Evolutionary conservation across 305 asterid genomes (phyloP).

Genomic region (Fraxinus greggii): DNA sequence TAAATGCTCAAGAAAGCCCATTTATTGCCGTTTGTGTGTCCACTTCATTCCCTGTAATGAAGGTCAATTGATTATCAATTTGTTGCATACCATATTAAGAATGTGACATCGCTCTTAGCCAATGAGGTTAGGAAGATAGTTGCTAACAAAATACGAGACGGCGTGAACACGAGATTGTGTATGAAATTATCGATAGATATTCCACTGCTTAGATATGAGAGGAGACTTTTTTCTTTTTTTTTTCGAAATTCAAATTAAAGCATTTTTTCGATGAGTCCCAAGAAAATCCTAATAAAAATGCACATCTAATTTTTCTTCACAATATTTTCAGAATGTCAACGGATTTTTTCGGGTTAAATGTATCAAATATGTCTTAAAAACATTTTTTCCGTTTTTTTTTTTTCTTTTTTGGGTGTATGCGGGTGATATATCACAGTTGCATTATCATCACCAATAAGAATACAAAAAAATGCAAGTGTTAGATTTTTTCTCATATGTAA

Average conservation of each 20-base stretch:
- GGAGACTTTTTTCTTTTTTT: background rate
- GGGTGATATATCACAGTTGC: background rate
- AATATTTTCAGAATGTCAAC: background rate
- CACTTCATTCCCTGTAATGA: background rate
- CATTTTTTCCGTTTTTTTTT: no score
- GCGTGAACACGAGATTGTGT: no score
- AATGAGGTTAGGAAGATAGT: no score
- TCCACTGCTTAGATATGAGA: background rate
- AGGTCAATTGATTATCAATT: background rate
- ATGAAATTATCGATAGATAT: no score
- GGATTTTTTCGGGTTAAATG: background rate
- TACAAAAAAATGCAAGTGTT: background rate
- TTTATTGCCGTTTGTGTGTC: background rate
- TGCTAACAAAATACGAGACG: no score
- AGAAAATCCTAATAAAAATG: background rate
- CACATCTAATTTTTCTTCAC: background rate
- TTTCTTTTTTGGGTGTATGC: background rate
- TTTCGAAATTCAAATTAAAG: background rate
- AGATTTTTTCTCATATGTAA: background rate
- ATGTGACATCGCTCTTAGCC: background rate
- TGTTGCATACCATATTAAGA: background rate
- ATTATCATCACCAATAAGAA: background rate
- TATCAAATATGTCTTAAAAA: background rate
- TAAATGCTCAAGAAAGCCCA: background rate
- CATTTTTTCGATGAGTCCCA: background rate